Evolutionary conservation across 768 basidiomycete species (phyloP).

Genomic region (Clitopilus passeckerianus): DNA sequence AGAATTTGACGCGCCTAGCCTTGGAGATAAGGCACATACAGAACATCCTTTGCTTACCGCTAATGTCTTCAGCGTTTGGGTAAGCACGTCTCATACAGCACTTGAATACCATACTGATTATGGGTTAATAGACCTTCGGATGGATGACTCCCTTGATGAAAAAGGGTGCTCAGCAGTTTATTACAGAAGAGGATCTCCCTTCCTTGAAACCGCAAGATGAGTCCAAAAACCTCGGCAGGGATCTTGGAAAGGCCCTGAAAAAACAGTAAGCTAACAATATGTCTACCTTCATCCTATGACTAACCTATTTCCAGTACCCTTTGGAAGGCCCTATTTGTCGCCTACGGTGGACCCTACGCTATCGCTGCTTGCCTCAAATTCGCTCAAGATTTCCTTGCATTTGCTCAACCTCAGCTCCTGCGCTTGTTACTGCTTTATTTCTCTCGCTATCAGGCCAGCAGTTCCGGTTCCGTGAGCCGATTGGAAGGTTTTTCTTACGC

Average conservation of each 20-base stretch:
- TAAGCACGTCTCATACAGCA: slow-evolving; percentile 15
- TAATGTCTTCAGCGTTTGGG: slow-evolving; percentile 77
- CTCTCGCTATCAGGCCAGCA: slow-evolving; percentile 60
- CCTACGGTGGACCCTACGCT: slow-evolving; percentile 77
- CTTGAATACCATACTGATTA: neutral
- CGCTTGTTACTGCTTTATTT: slow-evolving; percentile 79
- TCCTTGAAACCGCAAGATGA: slow-evolving; percentile 64
- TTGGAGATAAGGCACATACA: slow-evolving; percentile 27
- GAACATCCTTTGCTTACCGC: slow-evolving; percentile 75
- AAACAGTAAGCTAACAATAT: slow-evolving; percentile 47
- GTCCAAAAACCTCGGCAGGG: slow-evolving; percentile 59
- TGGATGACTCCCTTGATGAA: slow-evolving; percentile 85
- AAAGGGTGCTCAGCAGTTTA: slow-evolving; percentile 57
- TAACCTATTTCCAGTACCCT: slow-evolving; percentile 39
- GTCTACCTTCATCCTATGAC: neutral
- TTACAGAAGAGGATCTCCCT: slow-evolving; percentile 86
- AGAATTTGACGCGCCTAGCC: slow-evolving; percentile 32
- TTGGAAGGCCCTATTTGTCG: slow-evolving; percentile 66
- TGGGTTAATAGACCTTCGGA: slow-evolving; percentile 50
- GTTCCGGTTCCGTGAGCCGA: slow-evolving; percentile 26
- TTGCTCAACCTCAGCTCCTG: slow-evolving; percentile 85
- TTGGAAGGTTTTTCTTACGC: slow-evolving; percentile 76
- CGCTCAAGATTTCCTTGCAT: slow-evolving; percentile 75
- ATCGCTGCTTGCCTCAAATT: slow-evolving; percentile 63
- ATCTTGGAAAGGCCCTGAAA: slow-evolving; percentile 53